Conservation (phyloP, 441 rosid species). For the Euphorbia schlechtendalii region DNA sequence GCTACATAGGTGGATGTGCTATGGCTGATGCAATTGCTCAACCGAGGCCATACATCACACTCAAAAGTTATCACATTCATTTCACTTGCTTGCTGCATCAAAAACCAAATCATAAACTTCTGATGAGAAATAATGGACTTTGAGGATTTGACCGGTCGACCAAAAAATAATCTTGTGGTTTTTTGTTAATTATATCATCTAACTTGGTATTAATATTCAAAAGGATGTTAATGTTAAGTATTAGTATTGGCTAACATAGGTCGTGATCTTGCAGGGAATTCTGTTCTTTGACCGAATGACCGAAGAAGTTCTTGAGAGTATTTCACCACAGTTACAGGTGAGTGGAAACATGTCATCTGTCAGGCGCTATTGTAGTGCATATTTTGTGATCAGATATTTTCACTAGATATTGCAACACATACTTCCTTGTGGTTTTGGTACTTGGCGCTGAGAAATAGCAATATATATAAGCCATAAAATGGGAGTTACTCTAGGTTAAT, state of each 20-base stretch:
- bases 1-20: neutral
- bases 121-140: neutral
- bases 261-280: constrained; percentile 57
- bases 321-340: constrained; percentile 62
- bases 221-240: neutral
- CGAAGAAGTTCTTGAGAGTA: constrained; percentile 66
- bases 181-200: neutral
- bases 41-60: neutral
- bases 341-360: constrained; percentile 18
- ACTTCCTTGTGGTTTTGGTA: neutral
- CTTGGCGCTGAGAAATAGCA: neutral
- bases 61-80: too few relatives aligned
- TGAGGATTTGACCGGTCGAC: neutral
- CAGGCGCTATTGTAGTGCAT: neutral
- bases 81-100: too few relatives aligned
- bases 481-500: neutral
- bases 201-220: neutral
- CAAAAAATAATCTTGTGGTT: neutral
- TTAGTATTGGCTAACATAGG: constrained; percentile 9
- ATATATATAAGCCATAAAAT: neutral
- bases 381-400: constrained; percentile 2
- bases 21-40: neutral
- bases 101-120: too few relatives aligned
- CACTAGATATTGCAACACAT: neutral
- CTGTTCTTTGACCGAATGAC: constrained; percentile 87